Conservation (phyloP, 768 basidiomycete genomes). For the Podaxis sp. region DNA sequence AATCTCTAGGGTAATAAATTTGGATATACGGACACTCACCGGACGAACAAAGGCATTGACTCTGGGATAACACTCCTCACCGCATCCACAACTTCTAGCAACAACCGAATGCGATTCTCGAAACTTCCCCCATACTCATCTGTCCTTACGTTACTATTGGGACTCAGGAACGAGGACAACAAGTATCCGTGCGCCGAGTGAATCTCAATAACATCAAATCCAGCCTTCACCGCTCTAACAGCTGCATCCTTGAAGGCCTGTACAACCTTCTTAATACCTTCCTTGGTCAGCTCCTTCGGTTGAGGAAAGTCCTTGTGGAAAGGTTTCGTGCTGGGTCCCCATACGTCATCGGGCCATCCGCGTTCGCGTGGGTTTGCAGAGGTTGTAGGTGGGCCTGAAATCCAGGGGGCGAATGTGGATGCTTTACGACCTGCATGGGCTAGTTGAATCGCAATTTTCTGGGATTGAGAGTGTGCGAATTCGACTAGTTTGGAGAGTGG, state of each 20-base stretch:
- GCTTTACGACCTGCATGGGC: conserved; percentile 80
- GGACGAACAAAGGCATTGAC: conserved; percentile 69
- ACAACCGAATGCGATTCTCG: conserved; percentile 65
- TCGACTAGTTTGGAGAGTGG: conserved; percentile 49
- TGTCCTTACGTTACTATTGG: conserved; percentile 58
- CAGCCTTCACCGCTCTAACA: conserved; percentile 54
- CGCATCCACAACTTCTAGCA: conserved; percentile 62
- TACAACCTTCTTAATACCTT: conserved; percentile 57
- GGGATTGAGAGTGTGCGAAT: conserved; percentile 70
- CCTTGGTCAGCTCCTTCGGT: conserved; percentile 56
- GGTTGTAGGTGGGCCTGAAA: conserved; percentile 24
- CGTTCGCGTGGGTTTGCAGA: conserved; percentile 35
- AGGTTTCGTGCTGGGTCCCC: conserved; percentile 55
- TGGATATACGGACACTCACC: conserved; percentile 36
- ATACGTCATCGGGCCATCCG: conserved; percentile 57
- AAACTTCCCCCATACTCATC: conserved; percentile 73
- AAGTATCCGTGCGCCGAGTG: conserved; percentile 69
- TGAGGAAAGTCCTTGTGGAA: conserved; percentile 42
- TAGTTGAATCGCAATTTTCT: conserved; percentile 73
- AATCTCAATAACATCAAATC: conserved; percentile 62
- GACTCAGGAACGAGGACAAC: conserved; percentile 56
- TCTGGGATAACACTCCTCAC: conserved; percentile 59
- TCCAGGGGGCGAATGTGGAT: conserved; percentile 62
- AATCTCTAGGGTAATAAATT: background rate
- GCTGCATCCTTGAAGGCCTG: conserved; percentile 54